phyloP scores from a whole-genome alignment of 306 rosid genomes.

The Prinsepia uniflora region DNA sequence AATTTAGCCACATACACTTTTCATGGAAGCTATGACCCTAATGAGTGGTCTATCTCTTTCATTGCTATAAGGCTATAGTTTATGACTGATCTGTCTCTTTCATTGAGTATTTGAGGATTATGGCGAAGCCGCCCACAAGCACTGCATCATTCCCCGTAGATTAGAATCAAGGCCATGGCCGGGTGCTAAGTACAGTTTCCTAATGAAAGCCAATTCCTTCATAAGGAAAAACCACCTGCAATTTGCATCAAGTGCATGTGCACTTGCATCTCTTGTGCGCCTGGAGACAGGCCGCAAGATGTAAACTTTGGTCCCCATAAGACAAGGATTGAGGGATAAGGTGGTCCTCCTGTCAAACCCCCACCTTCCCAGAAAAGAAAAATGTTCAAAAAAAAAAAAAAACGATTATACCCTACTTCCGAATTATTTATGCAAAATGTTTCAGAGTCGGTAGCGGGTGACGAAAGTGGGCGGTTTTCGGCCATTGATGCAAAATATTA shows the following conservation, averaged over 20 bases:
- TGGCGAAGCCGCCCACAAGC: background rate
- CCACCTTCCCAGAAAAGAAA: conserved; percentile 1
- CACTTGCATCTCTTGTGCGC: background rate
- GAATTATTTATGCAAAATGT: too few relatives aligned
- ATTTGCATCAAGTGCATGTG: background rate
- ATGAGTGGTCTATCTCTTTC: background rate
- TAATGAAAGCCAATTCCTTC: background rate
- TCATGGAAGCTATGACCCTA: background rate
- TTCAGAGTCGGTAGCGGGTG: too few relatives aligned
- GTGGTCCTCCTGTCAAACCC: conserved; percentile 24
- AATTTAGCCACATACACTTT: background rate
- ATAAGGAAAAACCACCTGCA: background rate
- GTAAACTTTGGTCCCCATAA: conserved; percentile 20
- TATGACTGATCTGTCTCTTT: background rate
- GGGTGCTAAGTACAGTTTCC: background rate
- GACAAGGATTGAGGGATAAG: conserved; percentile 19
- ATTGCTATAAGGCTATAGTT: background rate
- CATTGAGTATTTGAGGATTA: background rate
- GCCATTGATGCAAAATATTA: too few relatives aligned
- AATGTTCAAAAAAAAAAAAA: background rate
- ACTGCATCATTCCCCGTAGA: background rate
- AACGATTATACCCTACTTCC: too few relatives aligned
- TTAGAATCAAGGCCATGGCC: background rate
- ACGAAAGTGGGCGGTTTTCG: background rate
- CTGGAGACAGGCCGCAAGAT: background rate